phyloP scores from a whole-genome alignment of 2,329 filamentous ascomycete species.

The Sordariomycetes sp. region DNA sequence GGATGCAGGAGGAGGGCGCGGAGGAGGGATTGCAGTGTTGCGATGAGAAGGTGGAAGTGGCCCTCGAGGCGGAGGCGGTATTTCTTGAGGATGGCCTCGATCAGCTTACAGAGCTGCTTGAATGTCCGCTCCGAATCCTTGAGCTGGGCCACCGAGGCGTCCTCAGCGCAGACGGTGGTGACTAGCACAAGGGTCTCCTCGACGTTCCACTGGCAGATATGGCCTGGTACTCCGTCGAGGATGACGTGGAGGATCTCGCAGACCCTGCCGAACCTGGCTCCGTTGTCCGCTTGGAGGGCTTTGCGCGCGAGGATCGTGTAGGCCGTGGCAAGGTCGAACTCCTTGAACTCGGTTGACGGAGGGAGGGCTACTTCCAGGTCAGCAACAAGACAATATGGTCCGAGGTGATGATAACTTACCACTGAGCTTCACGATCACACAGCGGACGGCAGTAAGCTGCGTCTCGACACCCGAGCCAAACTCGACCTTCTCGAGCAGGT shows the following conservation, averaged over 20 bases:
- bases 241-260: conserved; percentile 32
- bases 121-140: conserved; percentile 26
- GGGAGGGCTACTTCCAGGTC: background rate
- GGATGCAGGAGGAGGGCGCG: conserved; percentile 34
- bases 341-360: conserved; percentile 2
- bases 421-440: conserved; percentile 27
- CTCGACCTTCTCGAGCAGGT: conserved; percentile 21
- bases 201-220: conserved; percentile 48
- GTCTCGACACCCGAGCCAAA: conserved; percentile 21
- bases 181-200: conserved; percentile 33
- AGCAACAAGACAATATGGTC: conserved; percentile 6
- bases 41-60: conserved; percentile 48
- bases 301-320: conserved; percentile 26
- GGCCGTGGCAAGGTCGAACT: conserved; percentile 26
- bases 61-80: conserved; percentile 51
- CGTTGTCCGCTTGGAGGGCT: conserved; percentile 5
- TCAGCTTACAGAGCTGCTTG: conserved; percentile 37
- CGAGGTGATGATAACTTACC: conserved; percentile 15
- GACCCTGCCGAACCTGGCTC: conserved; percentile 21
- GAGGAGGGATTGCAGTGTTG: conserved; percentile 45
- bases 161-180: conserved; percentile 26
- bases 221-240: conserved; percentile 36
- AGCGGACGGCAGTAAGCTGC: conserved; percentile 32
- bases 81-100: conserved; percentile 46
- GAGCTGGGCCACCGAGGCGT: conserved; percentile 13